These are phyloP conservation scores for Solanum sparsipilum DNA, from an alignment of 257 asterid genomes.

Conservation along the genomic window DNA sequence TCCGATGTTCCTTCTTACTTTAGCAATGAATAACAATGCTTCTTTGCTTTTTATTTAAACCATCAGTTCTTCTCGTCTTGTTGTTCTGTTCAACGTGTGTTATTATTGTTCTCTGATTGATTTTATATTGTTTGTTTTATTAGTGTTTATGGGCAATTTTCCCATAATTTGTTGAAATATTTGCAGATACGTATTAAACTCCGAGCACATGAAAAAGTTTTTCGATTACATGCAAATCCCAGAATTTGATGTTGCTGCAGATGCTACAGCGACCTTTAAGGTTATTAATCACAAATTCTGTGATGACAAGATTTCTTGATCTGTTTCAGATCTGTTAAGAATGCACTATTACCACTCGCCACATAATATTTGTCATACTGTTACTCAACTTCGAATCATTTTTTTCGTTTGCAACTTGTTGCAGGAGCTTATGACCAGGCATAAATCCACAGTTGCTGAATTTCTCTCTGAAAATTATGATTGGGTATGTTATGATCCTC, in stretches of 20 bases:
- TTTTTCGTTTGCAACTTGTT: constrained; percentile 11
- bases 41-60: neutral
- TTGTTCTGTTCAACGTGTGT: neutral
- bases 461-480: constrained; percentile 50
- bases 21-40: neutral
- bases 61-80: neutral
- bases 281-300: constrained; percentile 12
- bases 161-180: neutral
- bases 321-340: neutral
- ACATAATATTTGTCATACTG: neutral
- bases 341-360: neutral
- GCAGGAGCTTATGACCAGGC: constrained; percentile 89
- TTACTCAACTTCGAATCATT: neutral
- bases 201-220: constrained; percentile 55
- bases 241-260: constrained; percentile 92
- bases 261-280: constrained; percentile 84
- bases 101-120: neutral
- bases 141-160: neutral
- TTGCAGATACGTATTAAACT: constrained; percentile 56
- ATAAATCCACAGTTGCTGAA: constrained; percentile 80
- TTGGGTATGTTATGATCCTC: constrained; percentile 44
- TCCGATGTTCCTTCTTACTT: neutral
- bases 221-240: constrained; percentile 78
- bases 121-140: neutral
- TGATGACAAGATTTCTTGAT: neutral